phyloP scores from a whole-genome alignment of 495 filamentous ascomycete species.

The Delitschia confertaspora region DNA sequence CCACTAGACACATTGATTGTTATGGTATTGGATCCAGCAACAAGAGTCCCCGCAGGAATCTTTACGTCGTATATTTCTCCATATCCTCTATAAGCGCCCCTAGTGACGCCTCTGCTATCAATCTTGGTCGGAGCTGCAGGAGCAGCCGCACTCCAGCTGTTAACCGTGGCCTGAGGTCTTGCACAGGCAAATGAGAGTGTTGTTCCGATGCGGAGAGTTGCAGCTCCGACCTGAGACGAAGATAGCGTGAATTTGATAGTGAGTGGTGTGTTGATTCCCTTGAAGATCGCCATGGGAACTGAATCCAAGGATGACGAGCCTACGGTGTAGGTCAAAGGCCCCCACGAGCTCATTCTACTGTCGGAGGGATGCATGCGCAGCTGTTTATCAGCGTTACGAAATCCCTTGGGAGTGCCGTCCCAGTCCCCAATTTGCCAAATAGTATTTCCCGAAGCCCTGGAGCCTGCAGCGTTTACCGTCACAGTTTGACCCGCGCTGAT shows the following conservation, averaged over 20 bases:
- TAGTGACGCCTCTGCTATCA: constrained; percentile 54
- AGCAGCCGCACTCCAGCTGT: constrained; percentile 40
- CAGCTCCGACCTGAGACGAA: constrained; percentile 42
- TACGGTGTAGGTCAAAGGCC: constrained; percentile 49
- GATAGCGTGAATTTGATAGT: constrained; percentile 53
- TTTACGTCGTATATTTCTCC: constrained; percentile 53
- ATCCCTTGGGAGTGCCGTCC: constrained; percentile 55
- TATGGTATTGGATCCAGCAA: constrained; percentile 53
- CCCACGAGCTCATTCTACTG: constrained; percentile 52
- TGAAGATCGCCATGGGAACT: constrained; percentile 61
- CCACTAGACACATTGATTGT: constrained; percentile 52
- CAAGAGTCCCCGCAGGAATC: constrained; percentile 48
- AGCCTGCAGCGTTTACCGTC: constrained; percentile 46
- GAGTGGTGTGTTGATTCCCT: constrained; percentile 51
- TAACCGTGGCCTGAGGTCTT: constrained; percentile 43
- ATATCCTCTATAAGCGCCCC: constrained; percentile 53
- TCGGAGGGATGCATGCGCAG: constrained; percentile 60
- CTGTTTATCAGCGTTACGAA: constrained; percentile 57
- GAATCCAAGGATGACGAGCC: constrained; percentile 42
- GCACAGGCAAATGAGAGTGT: constrained; percentile 53
- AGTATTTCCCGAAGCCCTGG: constrained; percentile 39
- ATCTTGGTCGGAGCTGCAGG: constrained; percentile 54
- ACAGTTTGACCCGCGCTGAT: constrained; percentile 48
- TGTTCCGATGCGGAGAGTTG: constrained; percentile 55
- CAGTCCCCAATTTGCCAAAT: constrained; percentile 57